Conservation (phyloP, 1,139 yeast genomes). For the Torulaspora pretoriensis region DNA sequence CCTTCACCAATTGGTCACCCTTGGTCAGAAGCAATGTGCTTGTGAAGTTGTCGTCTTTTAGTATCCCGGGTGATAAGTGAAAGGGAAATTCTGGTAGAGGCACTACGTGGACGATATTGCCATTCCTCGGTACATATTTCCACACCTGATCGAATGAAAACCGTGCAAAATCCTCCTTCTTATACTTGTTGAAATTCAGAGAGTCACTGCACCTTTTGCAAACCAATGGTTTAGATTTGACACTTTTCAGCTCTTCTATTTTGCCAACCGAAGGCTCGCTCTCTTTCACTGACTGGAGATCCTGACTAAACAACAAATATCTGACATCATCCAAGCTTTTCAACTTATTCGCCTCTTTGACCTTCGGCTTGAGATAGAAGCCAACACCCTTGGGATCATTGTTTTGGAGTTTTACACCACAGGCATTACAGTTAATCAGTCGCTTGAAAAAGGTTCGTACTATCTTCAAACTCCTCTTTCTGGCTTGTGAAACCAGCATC, state of each 20-base stretch:
- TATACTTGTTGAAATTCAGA: conserved; percentile 42
- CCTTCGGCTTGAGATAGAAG: conserved; percentile 38
- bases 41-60: conserved; percentile 20
- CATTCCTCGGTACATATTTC: conserved; percentile 44
- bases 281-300: conserved; percentile 26
- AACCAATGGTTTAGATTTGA: conserved; percentile 17
- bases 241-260: conserved; percentile 17
- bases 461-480: conserved; percentile 7
- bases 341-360: conserved; percentile 4
- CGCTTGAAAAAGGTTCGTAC: conserved; percentile 6
- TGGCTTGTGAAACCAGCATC: conserved; percentile 1
- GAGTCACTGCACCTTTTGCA: conserved; percentile 60
- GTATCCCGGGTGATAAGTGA: conserved; percentile 44
- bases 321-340: conserved; percentile 27
- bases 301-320: conserved; percentile 33
- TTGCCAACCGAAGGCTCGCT: conserved; percentile 8
- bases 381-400: conserved; percentile 41
- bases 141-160: conserved; percentile 41
- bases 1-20: conserved; percentile 28
- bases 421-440: conserved; percentile 38
- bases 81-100: conserved; percentile 71
- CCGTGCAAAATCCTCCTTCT: conserved; percentile 39
- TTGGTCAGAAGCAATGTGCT: conserved; percentile 29
- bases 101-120: conserved; percentile 55
- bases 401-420: conserved; percentile 53